A percentile compares a stretch with the other conserved stretches of the same genome.
Conservation (phyloP, 2,329 filamentous ascomycete genomes). For the Immersiporthe knoxdaviesiana region DNA sequence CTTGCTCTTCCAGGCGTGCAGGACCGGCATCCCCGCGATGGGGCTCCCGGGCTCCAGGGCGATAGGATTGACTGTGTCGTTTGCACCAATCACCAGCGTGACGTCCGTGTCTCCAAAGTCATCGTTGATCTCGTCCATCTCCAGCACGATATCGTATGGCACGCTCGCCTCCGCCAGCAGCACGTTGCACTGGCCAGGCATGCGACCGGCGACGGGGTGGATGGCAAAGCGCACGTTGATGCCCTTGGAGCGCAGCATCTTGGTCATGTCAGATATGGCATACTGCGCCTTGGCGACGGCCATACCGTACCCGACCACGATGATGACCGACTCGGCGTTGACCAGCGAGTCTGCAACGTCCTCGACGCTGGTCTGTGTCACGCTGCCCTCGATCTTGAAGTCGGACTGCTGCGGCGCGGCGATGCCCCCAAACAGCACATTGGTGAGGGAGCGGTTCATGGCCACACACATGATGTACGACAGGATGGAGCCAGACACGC, state of each 20-base stretch:
- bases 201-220: slow-evolving; percentile 85
- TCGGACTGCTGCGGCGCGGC: slow-evolving; percentile 64
- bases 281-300: slow-evolving; percentile 93
- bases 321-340: slow-evolving; percentile 82
- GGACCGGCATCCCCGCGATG: slow-evolving; percentile 90
- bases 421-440: slow-evolving; percentile 86
- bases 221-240: slow-evolving; percentile 87
- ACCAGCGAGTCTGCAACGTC: slow-evolving; percentile 77
- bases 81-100: slow-evolving; percentile 86
- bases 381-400: slow-evolving; percentile 77
- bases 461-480: slow-evolving; percentile 87
- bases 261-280: slow-evolving; percentile 81
- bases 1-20: slow-evolving; percentile 94
- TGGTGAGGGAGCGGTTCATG: slow-evolving; percentile 89
- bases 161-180: slow-evolving; percentile 85
- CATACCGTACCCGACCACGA: slow-evolving; percentile 93
- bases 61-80: slow-evolving; percentile 91
- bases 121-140: slow-evolving; percentile 97
- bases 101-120: slow-evolving; percentile 86
- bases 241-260: slow-evolving; percentile 71
- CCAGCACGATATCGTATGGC: slow-evolving; percentile 87
- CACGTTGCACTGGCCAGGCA: slow-evolving; percentile 94
- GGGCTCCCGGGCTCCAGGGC: slow-evolving; percentile 80
- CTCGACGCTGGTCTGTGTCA: slow-evolving; percentile 78
- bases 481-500: slow-evolving; percentile 85